A percentile compares a stretch with the other conserved stretches of the same genome.
These are phyloP conservation scores for Heliocybe sulcata DNA, from an alignment of 1,284 basidiomycete species.

Conservation along the genomic window DNA sequence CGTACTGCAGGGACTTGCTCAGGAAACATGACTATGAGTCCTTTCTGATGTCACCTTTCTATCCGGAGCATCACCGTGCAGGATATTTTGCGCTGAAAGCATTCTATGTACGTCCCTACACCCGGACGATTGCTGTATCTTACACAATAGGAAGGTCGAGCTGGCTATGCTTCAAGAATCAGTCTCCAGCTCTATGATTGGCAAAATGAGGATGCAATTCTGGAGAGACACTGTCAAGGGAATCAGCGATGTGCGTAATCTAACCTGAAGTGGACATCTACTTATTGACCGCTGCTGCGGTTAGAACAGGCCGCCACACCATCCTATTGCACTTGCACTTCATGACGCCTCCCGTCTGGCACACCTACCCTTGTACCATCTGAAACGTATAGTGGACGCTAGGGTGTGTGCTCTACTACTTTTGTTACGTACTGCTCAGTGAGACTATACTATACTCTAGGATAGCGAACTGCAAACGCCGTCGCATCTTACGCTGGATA, in stretches of 20 bases:
- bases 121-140: slow-evolving; percentile 5
- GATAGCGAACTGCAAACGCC: slow-evolving; percentile 68
- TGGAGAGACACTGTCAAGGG: slow-evolving; percentile 83
- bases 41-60: slow-evolving; percentile 73
- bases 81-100: slow-evolving; percentile 82
- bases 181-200: slow-evolving; percentile 74
- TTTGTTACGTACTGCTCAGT: slow-evolving; percentile 4
- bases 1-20: slow-evolving; percentile 64
- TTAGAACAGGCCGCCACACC: slow-evolving; percentile 73
- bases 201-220: slow-evolving; percentile 87
- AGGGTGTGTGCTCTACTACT: slow-evolving; percentile 45
- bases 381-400: slow-evolving; percentile 82
- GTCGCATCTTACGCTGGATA: slow-evolving; percentile 64
- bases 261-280: not conserved
- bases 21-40: slow-evolving; percentile 78
- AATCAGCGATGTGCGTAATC: slow-evolving; percentile 55
- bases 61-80: slow-evolving; percentile 55
- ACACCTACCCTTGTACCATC: slow-evolving; percentile 65
- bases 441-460: slow-evolving; percentile 29
- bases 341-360: slow-evolving; percentile 45
- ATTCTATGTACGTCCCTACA: slow-evolving; percentile 65
- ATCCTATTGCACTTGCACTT: slow-evolving; percentile 79
- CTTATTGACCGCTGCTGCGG: slow-evolving; percentile 14
- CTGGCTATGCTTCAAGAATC: slow-evolving; percentile 76
- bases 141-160: slow-evolving; percentile 55